Evolutionary conservation across 352 stramenopile species (phyloP), one percentile per base, ranked within the genome.

Genomic region (Phytophthora multivora): DNA sequence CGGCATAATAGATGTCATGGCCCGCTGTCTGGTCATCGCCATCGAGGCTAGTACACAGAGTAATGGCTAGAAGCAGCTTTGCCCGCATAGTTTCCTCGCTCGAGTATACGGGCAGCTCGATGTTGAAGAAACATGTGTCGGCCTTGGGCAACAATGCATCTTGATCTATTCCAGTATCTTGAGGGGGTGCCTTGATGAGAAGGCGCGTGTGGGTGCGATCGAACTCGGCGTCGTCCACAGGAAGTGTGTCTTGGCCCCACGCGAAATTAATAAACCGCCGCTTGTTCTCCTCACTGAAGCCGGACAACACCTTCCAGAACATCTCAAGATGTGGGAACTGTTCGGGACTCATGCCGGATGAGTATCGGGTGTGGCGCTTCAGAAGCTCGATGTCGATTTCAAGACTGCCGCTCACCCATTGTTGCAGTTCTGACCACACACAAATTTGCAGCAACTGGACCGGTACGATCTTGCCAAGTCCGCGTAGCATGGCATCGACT

Each of bases 41-140:
- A 39, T 93, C 84, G 47, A 93, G 87, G 57, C 84, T 93, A n/a
- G 81, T 93, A 56, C 84, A 93, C 56, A 90, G 51, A 13, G 83
- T 90, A 46, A 93, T 93, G 6, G 84, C 86, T 16, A 89, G 57
- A 41, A 88, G 66, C 26, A 94, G 56, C 42, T 88, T 89, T 48
- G 90, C 69, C 3, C 74, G 70, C 83, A 91, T 91, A 28, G 89
- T 65, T 15, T 79, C 70, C 45, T 90, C 75, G 18, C 58, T 83
- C 16, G 83, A 90, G 69, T 94, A 94, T 36, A 82, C 80, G 7
- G 86, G 86, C 1, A 94, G 62, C 60, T 93, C 83, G 48, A 94
- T 83, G 48, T 94, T 94, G 69, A 94, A 94, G 40, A 94, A 94
- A 75, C 86, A 94, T 26, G 86, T 94, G 41, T 94, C 86, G 1